Percentiles rank a stretch among this genome's conserved stretches.
These are phyloP conservation scores for Cornus suecica DNA, from an alignment of 148 eudicot genomes.

Conservation along the genomic window DNA sequence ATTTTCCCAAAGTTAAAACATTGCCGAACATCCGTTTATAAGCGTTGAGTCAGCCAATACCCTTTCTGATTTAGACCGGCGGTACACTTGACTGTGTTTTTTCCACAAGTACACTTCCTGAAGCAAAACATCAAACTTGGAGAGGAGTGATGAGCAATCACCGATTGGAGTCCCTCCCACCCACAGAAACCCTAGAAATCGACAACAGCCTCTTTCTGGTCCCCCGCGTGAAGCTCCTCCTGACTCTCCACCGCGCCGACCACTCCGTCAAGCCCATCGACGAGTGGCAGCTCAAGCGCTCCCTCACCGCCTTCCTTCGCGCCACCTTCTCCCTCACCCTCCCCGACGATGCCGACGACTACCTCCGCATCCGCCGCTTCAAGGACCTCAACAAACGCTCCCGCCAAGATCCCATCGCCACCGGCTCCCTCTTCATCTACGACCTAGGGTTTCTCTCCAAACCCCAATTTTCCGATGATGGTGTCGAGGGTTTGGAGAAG, in stretches of 20 bases:
- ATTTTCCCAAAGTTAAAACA: no score
- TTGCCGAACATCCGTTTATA: no score
- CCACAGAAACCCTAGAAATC: slow-evolving; percentile 39
- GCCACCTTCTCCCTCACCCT: slow-evolving; percentile 38
- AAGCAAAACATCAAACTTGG: no score
- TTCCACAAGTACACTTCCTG: no score
- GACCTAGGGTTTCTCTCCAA: slow-evolving; percentile 52
- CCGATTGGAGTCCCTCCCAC: slow-evolving; percentile 6
- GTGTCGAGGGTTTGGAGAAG: slow-evolving; percentile 31
- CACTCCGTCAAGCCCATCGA: slow-evolving; percentile 51
- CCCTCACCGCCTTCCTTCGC: slow-evolving; percentile 53
- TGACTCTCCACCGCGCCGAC: slow-evolving; percentile 63
- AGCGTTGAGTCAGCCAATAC: no score
- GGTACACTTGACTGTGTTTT: no score
- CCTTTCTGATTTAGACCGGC: no score
- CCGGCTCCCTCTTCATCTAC: slow-evolving; percentile 41
- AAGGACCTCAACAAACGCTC: slow-evolving; percentile 66
- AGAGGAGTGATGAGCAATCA: slow-evolving; percentile 13
- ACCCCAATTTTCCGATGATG: slow-evolving; percentile 6
- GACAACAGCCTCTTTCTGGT: slow-evolving; percentile 50
- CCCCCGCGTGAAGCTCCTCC: slow-evolving; percentile 56
- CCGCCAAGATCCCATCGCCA: slow-evolving; percentile 69
- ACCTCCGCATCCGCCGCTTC: slow-evolving; percentile 37
- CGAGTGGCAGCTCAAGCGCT: slow-evolving; percentile 73
- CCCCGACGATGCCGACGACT: slow-evolving; percentile 50